These are phyloP conservation scores for Fusarium nanum DNA, from an alignment of 2,329 filamentous ascomycete species.

Conservation along the genomic window DNA sequence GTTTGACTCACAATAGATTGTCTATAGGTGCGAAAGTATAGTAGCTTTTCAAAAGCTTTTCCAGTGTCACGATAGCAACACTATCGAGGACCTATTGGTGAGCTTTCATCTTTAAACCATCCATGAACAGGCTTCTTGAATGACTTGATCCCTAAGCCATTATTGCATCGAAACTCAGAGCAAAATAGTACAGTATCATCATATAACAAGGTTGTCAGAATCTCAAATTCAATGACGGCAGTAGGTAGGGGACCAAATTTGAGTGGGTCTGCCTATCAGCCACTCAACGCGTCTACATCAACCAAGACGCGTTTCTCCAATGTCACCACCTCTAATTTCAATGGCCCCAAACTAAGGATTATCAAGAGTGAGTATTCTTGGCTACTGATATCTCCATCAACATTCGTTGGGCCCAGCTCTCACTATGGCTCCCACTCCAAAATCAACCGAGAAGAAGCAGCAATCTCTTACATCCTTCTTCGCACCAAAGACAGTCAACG, in stretches of 20 bases:
- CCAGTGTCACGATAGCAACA: background rate
- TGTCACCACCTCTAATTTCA: conserved; percentile 38
- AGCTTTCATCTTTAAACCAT: background rate
- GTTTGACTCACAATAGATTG: background rate
- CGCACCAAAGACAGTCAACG: conserved; percentile 68
- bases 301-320: conserved; percentile 41
- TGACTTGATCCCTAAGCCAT: background rate
- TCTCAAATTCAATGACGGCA: background rate
- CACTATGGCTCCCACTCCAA: conserved; percentile 53
- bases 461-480: conserved; percentile 90
- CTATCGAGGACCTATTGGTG: background rate
- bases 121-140: background rate
- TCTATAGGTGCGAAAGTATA: background rate
- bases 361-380: conserved; percentile 19
- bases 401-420: background rate
- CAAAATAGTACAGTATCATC: background rate
- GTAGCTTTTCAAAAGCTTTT: background rate
- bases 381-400: conserved; percentile 2
- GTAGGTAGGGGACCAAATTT: background rate
- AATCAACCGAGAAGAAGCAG: conserved; percentile 72
- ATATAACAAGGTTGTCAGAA: background rate
- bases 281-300: conserved; percentile 47
- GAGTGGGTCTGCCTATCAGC: conserved; percentile 33
- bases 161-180: background rate
- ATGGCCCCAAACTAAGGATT: background rate